Percentiles rank a stretch among this genome's conserved stretches.
phyloP scores from a whole-genome alignment of 345 rosid genomes.

The Eucalyptus viminalis region DNA sequence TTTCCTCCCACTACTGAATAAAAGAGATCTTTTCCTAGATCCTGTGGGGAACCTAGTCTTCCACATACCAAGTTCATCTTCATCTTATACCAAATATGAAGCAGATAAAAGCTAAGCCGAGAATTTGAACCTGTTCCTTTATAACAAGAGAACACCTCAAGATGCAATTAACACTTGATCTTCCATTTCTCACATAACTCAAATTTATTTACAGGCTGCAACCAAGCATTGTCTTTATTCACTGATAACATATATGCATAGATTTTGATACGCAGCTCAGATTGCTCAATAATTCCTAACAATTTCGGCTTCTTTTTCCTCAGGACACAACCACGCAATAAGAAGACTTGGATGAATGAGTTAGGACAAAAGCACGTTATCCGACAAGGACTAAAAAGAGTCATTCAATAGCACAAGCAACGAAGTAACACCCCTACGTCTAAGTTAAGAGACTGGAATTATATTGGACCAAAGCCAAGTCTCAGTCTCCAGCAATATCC shows the following conservation, averaged over 20 bases:
- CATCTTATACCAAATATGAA: not conserved
- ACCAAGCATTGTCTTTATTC: not conserved
- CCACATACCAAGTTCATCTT: not conserved
- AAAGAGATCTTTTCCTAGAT: not conserved
- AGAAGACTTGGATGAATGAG: not conserved
- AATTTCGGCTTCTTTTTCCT: not conserved
- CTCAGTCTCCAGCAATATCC: not conserved
- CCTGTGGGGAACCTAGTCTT: not conserved
- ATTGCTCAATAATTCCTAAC: not conserved
- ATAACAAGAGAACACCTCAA: not conserved
- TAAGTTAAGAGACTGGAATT: not conserved
- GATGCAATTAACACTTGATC: not conserved
- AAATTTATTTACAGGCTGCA: not conserved
- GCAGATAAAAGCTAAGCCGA: not conserved
- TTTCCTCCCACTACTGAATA: not conserved
- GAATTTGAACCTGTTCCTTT: not conserved
- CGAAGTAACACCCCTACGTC: not conserved
- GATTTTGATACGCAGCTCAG: not conserved
- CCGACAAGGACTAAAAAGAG: not conserved
- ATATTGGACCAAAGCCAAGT: not conserved
- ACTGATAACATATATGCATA: not conserved
- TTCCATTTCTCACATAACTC: not conserved
- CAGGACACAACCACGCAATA: not conserved
- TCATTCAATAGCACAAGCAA: not conserved
- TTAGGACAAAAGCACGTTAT: not conserved